Evolutionary conservation across 192 early-diverging fungal species (phyloP).

Genomic region (Linnemannia zychae): DNA sequence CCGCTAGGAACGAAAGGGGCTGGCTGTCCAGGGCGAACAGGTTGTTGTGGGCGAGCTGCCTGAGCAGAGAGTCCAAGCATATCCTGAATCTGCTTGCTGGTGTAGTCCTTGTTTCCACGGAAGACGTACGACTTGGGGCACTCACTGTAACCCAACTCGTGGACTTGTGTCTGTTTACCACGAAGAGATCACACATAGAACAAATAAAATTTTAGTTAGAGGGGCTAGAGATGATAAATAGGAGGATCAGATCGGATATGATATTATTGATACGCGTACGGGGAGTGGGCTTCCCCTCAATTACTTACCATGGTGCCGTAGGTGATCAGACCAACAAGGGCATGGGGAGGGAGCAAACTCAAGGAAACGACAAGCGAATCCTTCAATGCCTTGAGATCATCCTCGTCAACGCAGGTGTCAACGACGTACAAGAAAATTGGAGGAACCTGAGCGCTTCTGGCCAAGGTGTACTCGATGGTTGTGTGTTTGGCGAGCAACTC

Average conservation of each 20-base stretch:
- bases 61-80: slow-evolving; percentile 89
- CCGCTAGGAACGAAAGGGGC: slow-evolving; percentile 27
- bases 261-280: not conserved
- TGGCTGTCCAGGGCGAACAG: slow-evolving; percentile 62
- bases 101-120: slow-evolving; percentile 97
- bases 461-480: slow-evolving; percentile 97
- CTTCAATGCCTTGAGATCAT: slow-evolving; percentile 96
- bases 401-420: slow-evolving; percentile 96
- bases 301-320: slow-evolving; percentile 94
- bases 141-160: slow-evolving; percentile 95
- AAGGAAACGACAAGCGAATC: slow-evolving; percentile 92
- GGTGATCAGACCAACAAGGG: slow-evolving; percentile 95
- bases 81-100: slow-evolving; percentile 94
- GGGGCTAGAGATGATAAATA: not conserved
- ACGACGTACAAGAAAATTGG: slow-evolving; percentile 99
- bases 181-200: not conserved
- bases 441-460: slow-evolving; percentile 87
- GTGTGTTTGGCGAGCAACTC: slow-evolving; percentile 93
- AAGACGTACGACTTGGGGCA: slow-evolving; percentile 99
- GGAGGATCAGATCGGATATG: slow-evolving; percentile 1
- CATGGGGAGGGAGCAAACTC: slow-evolving; percentile 90
- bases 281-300: not conserved
- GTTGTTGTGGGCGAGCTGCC: slow-evolving; percentile 60
- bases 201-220: not conserved
- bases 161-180: slow-evolving; percentile 83